Base-by-base conservation (phyloP, 129 eudicot genomes). In the Arctium lappa region DNA sequence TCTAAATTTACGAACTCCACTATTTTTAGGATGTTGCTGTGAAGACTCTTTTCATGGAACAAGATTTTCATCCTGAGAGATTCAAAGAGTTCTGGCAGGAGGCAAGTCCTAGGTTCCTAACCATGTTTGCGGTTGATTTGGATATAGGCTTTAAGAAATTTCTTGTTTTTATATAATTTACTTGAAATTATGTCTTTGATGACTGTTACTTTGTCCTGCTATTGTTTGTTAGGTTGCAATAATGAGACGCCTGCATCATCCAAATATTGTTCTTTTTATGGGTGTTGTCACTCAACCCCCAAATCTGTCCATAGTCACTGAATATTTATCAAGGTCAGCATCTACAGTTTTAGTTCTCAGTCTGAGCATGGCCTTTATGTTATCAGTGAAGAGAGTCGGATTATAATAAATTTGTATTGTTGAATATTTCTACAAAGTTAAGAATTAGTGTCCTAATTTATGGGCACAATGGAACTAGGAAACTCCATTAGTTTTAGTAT, bases 261-360 rank as follows among this genome's bases (percentile, higher is more conserved):
- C 99, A 86, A 95, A 95, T 85, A 93, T 95, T 39, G 99, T 95
- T 82, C 97, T 95, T 82, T 93, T 95, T 79, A 95, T 95, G 99
- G 99, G 99, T 56, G 97, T 97, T 50, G 99, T 95, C 15, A 93
- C 93, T 33, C 91, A 95, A 86, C 97, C 97, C 31, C 99, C 99
- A 66, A 90, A 95, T 83, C 82, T 95, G 84, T 93, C 99, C 22
- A 95, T 95, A 82, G 97, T 95, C 70, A 93, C 99, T 2, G 99
- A 95, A 81, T 95, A 93, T 84, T 83, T 95, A 76, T 90, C 97
- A 78, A 93, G 99, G 99, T 91, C 9, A 9, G 81, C 65, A 83
- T 81, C 66, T 33, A 72, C 39, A 66, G 50, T 79, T 31, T 36
- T 84, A 36, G 34, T 56, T 50, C n/a, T 74, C 69, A 33, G 12